Evolutionary conservation across 495 filamentous ascomycete genomes (phyloP).

Genomic region (Daldinia loculata): DNA sequence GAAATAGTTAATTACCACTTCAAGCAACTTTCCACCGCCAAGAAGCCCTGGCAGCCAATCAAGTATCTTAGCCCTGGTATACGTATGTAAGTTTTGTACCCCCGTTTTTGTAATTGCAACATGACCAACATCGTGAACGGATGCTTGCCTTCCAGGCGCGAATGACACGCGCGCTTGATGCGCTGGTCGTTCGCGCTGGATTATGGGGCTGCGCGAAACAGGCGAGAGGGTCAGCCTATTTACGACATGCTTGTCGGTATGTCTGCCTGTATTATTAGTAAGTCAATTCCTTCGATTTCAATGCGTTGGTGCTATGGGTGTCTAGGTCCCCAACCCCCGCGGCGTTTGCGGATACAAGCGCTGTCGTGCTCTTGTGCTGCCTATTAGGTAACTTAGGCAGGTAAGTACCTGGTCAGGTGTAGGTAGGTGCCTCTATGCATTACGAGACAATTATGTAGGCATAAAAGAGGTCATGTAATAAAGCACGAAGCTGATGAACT

Average conservation of each 20-base stretch:
- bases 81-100: neutral
- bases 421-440: too few species aligned
- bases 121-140: neutral
- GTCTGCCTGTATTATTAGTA: neutral
- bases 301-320: neutral
- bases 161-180: slow-evolving; percentile 2
- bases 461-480: too few species aligned
- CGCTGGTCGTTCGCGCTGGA: neutral
- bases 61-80: neutral
- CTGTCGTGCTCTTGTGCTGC: neutral
- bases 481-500: too few species aligned
- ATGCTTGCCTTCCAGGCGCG: neutral
- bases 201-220: neutral
- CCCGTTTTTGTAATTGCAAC: neutral
- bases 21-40: slow-evolving; percentile 30
- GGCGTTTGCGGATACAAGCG: neutral
- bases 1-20: slow-evolving; percentile 29
- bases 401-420: neutral
- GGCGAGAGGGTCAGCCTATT: neutral
- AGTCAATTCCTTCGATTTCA: neutral
- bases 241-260: neutral
- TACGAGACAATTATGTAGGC: too few species aligned
- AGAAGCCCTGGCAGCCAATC: slow-evolving; percentile 5
- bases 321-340: neutral
- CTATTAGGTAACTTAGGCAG: neutral